These are phyloP conservation scores for Dactylellina parvicollis DNA, from an alignment of 2,329 filamentous ascomycete genomes.

Conservation along the genomic window DNA sequence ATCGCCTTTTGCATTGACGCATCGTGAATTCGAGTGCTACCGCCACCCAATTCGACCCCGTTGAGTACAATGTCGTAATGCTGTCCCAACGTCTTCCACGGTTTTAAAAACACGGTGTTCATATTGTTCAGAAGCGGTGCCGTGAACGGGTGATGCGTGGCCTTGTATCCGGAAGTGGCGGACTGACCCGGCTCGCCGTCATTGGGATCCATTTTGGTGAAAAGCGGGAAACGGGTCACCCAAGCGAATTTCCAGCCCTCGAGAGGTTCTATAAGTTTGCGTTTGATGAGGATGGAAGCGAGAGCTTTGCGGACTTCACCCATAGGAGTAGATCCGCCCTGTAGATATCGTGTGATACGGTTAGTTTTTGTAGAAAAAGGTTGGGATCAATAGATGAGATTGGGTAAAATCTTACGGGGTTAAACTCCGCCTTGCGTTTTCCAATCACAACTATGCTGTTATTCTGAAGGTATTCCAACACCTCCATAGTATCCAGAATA, in stretches of 20 bases:
- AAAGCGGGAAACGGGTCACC: slow-evolving; percentile 91
- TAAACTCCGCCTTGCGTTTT: slow-evolving; percentile 29
- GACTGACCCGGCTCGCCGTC: slow-evolving; percentile 79
- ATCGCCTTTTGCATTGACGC: slow-evolving; percentile 84
- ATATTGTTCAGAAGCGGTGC: slow-evolving; percentile 81
- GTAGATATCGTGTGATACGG: not conserved
- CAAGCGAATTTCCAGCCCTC: slow-evolving; percentile 73
- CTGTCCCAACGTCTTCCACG: slow-evolving; percentile 78
- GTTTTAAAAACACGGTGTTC: slow-evolving; percentile 76
- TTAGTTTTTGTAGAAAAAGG: not conserved
- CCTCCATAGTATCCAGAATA: not conserved
- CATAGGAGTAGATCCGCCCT: slow-evolving; percentile 40
- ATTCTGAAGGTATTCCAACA: not conserved
- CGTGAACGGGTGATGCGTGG: slow-evolving; percentile 96
- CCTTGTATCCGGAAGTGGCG: slow-evolving; percentile 79
- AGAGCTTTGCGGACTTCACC: slow-evolving; percentile 25
- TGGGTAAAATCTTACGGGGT: slow-evolving; percentile 29
- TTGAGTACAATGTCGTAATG: slow-evolving; percentile 98
- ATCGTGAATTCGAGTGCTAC: slow-evolving; percentile 89
- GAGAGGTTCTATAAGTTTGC: not conserved
- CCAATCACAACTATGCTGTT: slow-evolving; percentile 15
- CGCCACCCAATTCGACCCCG: slow-evolving; percentile 91
- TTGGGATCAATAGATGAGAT: not conserved
- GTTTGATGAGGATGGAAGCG: not conserved
- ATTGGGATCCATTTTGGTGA: slow-evolving; percentile 74